Percentiles rank a stretch among this genome's conserved stretches.
Evolutionary conservation across 495 filamentous ascomycete genomes (phyloP).

Genomic region (Penicillium mononematosum): DNA sequence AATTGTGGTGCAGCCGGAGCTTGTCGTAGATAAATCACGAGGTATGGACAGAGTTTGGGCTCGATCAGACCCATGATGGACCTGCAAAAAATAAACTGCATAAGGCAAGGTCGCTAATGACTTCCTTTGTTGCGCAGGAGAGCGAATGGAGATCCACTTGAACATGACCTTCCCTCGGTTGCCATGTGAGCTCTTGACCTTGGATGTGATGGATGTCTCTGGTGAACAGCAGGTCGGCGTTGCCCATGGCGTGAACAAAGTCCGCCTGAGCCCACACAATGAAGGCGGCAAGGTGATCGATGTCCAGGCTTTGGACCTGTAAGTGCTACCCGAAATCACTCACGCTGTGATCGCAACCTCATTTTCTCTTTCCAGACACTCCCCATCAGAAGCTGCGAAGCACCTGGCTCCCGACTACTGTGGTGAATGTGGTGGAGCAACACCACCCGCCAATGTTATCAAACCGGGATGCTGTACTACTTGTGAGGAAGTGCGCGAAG

Average conservation of each 20-base stretch:
- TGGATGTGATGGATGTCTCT: constrained; percentile 98
- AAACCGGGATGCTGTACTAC: constrained; percentile 92
- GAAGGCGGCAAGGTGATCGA: constrained; percentile 83
- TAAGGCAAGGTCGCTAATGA: neutral
- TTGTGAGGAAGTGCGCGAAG: constrained; percentile 92
- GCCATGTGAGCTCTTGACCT: constrained; percentile 90
- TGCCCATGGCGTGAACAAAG: constrained; percentile 86
- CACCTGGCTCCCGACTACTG: constrained; percentile 94
- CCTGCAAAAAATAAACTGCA: neutral
- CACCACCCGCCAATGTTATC: constrained; percentile 61
- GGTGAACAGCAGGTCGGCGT: constrained; percentile 94
- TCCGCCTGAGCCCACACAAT: constrained; percentile 65
- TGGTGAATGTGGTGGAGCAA: constrained; percentile 87
- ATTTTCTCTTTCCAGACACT: constrained; percentile 48
- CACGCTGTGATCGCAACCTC: neutral
- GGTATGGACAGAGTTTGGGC: constrained; percentile 48
- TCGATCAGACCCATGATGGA: constrained; percentile 2
- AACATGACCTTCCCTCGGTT: constrained; percentile 95
- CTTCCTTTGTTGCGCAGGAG: constrained; percentile 53
- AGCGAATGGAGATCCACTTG: constrained; percentile 98
- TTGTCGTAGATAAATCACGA: constrained; percentile 95
- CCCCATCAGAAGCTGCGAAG: constrained; percentile 62
- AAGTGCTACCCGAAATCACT: constrained; percentile 31
- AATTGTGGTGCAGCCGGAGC: constrained; percentile 82
- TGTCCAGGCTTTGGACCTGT: constrained; percentile 70